These are phyloP conservation scores for Calonectria pseudoturangicola DNA, from an alignment of 2,329 filamentous ascomycete species.

Conservation along the genomic window DNA sequence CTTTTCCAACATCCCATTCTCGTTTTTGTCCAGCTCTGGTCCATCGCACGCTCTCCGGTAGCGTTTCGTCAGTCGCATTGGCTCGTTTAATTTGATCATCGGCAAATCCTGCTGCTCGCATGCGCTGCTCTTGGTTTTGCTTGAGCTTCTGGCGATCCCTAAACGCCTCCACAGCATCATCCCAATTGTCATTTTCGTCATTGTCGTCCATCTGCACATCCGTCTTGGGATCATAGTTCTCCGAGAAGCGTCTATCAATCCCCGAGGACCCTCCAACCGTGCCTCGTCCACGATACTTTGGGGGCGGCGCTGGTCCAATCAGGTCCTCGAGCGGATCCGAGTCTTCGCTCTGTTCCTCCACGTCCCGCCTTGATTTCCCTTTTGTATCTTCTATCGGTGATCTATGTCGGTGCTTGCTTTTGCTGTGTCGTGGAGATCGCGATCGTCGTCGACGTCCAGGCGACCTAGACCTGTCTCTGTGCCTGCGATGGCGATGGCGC, in stretches of 20 bases:
- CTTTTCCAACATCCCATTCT: slow-evolving; percentile 77
- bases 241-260: slow-evolving; percentile 88
- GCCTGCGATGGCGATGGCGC: slow-evolving; percentile 44
- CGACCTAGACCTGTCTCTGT: slow-evolving; percentile 53
- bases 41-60: slow-evolving; percentile 82
- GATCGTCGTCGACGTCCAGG: slow-evolving; percentile 55
- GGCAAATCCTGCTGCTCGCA: slow-evolving; percentile 86
- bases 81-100: slow-evolving; percentile 79
- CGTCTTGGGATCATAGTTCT: slow-evolving; percentile 74
- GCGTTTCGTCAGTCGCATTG: slow-evolving; percentile 77
- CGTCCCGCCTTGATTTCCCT: slow-evolving; percentile 41
- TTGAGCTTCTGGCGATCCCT: slow-evolving; percentile 88
- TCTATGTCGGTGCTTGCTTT: slow-evolving; percentile 59
- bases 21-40: slow-evolving; percentile 78
- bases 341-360: slow-evolving; percentile 43
- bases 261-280: slow-evolving; percentile 75
- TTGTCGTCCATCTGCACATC: slow-evolving; percentile 72
- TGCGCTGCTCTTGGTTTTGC: slow-evolving; percentile 82
- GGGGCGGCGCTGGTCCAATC: slow-evolving; percentile 82
- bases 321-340: slow-evolving; percentile 86
- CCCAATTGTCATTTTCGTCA: slow-evolving; percentile 81
- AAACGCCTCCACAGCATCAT: slow-evolving; percentile 84
- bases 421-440: slow-evolving; percentile 57
- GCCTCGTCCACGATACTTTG: slow-evolving; percentile 79
- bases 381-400: slow-evolving; percentile 49